phyloP scores from a whole-genome alignment of 2,329 filamentous ascomycete genomes.

The Fusarium cicatricum region DNA sequence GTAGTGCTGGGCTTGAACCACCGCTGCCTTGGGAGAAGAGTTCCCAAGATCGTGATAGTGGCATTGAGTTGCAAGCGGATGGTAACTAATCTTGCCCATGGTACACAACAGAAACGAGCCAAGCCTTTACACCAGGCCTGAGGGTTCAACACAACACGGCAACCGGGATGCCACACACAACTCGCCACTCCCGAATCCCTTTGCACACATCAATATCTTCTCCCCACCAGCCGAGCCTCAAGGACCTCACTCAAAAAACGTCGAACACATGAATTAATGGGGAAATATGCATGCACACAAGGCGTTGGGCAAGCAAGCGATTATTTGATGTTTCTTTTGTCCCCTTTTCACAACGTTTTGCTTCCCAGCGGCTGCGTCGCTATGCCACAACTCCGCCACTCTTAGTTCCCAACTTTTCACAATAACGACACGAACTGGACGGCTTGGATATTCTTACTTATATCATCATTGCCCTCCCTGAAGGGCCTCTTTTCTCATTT shows the following conservation, averaged over 20 bases:
- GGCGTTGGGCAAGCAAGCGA: constrained; percentile 40
- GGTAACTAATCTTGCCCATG: constrained; percentile 38
- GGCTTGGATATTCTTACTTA: constrained; percentile 11
- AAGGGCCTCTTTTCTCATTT: constrained; percentile 35
- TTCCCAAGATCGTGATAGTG: constrained; percentile 61
- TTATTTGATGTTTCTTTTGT: constrained; percentile 28
- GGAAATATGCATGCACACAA: constrained; percentile 35
- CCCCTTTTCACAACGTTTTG: constrained; percentile 17
- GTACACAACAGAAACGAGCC: background rate
- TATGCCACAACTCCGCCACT: constrained; percentile 23
- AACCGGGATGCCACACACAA: constrained; percentile 21
- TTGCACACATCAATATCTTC: constrained; percentile 13
- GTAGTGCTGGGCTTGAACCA: constrained; percentile 34
- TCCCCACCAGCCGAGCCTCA: constrained; percentile 31
- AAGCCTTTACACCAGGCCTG: background rate
- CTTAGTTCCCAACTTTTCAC: background rate
- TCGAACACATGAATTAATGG: constrained; percentile 29
- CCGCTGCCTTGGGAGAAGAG: constrained; percentile 48
- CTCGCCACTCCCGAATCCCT: constrained; percentile 19
- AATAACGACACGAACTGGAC: constrained; percentile 13
- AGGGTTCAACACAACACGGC: constrained; percentile 8
- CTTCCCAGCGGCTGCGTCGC: constrained; percentile 20
- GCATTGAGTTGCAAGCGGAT: constrained; percentile 58
- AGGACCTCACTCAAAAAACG: constrained; percentile 20
- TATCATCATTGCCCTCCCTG: background rate